phyloP scores from a whole-genome alignment of 768 basidiomycete genomes.

The Mycena sanguinolenta region DNA sequence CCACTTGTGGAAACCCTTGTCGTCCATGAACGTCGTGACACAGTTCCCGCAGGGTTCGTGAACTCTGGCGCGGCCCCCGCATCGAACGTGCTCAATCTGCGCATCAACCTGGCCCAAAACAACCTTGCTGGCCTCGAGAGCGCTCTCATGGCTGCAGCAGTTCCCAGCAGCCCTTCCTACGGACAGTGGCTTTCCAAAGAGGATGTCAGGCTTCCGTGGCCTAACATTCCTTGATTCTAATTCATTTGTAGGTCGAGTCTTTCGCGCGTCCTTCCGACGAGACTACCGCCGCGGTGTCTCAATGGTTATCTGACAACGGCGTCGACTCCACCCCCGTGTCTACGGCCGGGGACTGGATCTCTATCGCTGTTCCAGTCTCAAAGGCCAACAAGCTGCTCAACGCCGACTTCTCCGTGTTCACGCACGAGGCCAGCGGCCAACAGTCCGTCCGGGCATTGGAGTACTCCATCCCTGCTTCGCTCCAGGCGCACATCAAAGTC shows the following conservation, averaged over 20 bases:
- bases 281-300: slow-evolving; percentile 35
- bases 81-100: not conserved
- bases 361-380: slow-evolving; percentile 35
- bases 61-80: no score
- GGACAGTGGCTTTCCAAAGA: not conserved
- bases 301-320: slow-evolving; percentile 39
- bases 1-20: no score
- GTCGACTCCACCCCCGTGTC: slow-evolving; percentile 35
- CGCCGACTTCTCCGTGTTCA: slow-evolving; percentile 37
- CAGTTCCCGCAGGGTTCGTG: no score
- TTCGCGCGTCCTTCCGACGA: slow-evolving; percentile 25
- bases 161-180: not conserved
- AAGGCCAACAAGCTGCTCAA: slow-evolving; percentile 41
- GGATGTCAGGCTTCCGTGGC: not conserved
- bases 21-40: no score
- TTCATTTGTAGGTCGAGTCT: slow-evolving; percentile 17
- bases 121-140: not conserved
- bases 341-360: slow-evolving; percentile 43
- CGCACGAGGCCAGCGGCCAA: slow-evolving; percentile 35
- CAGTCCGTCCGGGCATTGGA: slow-evolving; percentile 40
- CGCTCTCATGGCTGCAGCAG: not conserved
- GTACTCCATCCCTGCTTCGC: slow-evolving; percentile 43
- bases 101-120: not conserved
- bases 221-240: not conserved
- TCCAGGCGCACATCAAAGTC: slow-evolving; percentile 18